Evolutionary conservation across 208 protist genomes (phyloP).

Genomic region (Wallacemonas sp.): DNA sequence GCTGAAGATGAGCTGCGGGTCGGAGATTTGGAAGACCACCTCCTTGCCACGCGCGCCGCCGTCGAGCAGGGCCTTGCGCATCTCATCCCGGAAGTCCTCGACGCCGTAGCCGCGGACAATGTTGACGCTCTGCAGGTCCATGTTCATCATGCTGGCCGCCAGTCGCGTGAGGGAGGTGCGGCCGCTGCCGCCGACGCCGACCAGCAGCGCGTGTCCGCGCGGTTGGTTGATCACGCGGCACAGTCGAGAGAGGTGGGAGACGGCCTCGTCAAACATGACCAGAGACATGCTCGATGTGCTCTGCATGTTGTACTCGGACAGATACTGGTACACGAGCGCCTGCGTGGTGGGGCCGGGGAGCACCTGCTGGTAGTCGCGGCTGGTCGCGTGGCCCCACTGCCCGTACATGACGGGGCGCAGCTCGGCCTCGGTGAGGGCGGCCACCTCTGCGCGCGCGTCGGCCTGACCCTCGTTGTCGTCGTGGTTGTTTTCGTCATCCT

Average conservation of each 20-base stretch:
- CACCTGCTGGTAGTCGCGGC: conserved; percentile 61
- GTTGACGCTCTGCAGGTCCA: conserved; percentile 88
- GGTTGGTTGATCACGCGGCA: conserved; percentile 96
- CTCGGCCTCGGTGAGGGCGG: conserved; percentile 28
- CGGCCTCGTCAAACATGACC: conserved; percentile 97
- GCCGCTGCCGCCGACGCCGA: conserved; percentile 97
- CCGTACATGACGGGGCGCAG: conserved; percentile 59
- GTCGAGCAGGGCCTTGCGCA: conserved; percentile 86
- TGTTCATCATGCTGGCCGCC: conserved; percentile 92
- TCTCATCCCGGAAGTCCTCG: conserved; percentile 94
- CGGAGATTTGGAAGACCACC: conserved; percentile 94
- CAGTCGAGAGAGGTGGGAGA: conserved; percentile 96
- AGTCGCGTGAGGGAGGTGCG: conserved; percentile 94
- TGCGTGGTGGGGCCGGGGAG: conserved; percentile 28
- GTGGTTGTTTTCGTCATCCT: conserved; percentile 29
- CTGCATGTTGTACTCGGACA: conserved; percentile 94
- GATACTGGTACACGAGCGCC: conserved; percentile 76
- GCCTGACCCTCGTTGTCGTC: too few species aligned
- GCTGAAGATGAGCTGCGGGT: conserved; percentile 93
- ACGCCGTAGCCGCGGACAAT: conserved; percentile 92
- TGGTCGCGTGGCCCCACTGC: conserved; percentile 42
- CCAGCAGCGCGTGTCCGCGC: conserved; percentile 95
- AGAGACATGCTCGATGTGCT: conserved; percentile 86
- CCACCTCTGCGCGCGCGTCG: background rate
- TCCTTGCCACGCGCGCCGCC: conserved; percentile 82